Percentiles rank a stretch among this genome's conserved stretches.
These are phyloP conservation scores for Tolypocladium pustulatum DNA, from an alignment of 2,329 filamentous ascomycete species.

Conservation along the genomic window DNA sequence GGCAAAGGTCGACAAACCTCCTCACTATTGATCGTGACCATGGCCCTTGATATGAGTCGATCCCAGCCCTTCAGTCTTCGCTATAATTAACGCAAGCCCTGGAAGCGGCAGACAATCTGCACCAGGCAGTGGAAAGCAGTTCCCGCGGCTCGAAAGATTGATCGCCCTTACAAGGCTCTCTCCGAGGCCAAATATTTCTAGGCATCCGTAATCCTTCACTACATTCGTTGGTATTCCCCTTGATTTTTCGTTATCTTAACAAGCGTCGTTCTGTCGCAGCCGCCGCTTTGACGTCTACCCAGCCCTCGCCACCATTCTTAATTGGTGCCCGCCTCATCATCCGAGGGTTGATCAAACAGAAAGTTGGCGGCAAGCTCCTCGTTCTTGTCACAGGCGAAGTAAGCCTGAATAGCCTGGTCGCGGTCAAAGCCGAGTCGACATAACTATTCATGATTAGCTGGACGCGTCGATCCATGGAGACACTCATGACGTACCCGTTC, in stretches of 20 bases:
- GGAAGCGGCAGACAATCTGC: not conserved
- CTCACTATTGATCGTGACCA: not conserved
- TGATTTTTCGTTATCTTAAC: constrained; percentile 14
- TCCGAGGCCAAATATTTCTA: not conserved
- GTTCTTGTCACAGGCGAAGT: constrained; percentile 99
- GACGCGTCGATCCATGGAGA: not conserved
- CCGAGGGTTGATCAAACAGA: constrained; percentile 92
- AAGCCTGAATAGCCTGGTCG: constrained; percentile 91
- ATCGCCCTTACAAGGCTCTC: not conserved
- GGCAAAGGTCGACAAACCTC: not conserved
- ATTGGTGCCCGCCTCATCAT: constrained; percentile 50
- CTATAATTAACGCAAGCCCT: not conserved
- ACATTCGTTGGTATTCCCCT: not conserved
- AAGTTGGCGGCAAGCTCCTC: constrained; percentile 98
- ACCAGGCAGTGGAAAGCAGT: not conserved
- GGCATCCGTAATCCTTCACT: not conserved
- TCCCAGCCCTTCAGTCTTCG: not conserved
- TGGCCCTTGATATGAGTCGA: not conserved
- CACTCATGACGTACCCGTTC: constrained; percentile 58
- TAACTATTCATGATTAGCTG: constrained; percentile 42
- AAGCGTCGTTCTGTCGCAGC: constrained; percentile 8
- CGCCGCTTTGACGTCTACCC: not conserved
- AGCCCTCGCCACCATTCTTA: constrained; percentile 15
- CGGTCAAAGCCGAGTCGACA: constrained; percentile 89
- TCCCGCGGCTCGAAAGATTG: not conserved